Percentiles rank a stretch among this genome's conserved stretches.
These are phyloP conservation scores for Hygrophila difformis DNA, from an alignment of 257 asterid species.

Conservation along the genomic window DNA sequence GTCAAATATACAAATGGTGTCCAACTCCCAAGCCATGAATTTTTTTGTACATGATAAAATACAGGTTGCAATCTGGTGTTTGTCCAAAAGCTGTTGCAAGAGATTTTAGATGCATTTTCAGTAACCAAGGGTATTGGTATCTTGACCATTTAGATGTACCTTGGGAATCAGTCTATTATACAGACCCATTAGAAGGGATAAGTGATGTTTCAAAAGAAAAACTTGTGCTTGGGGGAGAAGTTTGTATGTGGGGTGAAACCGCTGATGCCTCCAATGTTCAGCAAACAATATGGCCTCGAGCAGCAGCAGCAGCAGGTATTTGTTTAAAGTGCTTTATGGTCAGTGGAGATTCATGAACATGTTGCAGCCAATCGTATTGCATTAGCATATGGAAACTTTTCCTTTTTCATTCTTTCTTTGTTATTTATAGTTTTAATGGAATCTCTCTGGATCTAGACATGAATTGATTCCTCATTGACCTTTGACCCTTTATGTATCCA, in stretches of 20 bases:
- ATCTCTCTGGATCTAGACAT: too few relatives aligned
- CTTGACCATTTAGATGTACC: conserved; percentile 89
- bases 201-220: conserved; percentile 48
- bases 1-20: background rate
- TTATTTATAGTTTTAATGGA: too few relatives aligned
- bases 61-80: conserved; percentile 72
- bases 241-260: conserved; percentile 90
- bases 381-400: too few relatives aligned
- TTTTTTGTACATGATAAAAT: conserved; percentile 17
- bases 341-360: conserved; percentile 6
- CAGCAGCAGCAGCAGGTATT: conserved; percentile 95
- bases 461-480: too few relatives aligned
- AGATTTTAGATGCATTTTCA: conserved; percentile 82
- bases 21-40: conserved; percentile 14
- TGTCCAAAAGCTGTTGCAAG: conserved; percentile 77
- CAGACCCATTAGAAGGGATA: conserved; percentile 77
- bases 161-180: conserved; percentile 60
- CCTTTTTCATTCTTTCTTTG: too few relatives aligned
- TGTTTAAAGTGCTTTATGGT: conserved; percentile 1
- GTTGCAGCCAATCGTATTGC: conserved; percentile 8
- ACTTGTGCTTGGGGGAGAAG: conserved; percentile 92
- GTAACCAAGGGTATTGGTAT: conserved; percentile 89
- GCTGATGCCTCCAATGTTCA: conserved; percentile 82
- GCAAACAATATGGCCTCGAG: conserved; percentile 98
- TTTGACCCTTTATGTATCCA: too few relatives aligned